These are phyloP conservation scores for Ceratorhiza oryzae-sativae DNA, from an alignment of 1,284 basidiomycete genomes.

Conservation along the genomic window DNA sequence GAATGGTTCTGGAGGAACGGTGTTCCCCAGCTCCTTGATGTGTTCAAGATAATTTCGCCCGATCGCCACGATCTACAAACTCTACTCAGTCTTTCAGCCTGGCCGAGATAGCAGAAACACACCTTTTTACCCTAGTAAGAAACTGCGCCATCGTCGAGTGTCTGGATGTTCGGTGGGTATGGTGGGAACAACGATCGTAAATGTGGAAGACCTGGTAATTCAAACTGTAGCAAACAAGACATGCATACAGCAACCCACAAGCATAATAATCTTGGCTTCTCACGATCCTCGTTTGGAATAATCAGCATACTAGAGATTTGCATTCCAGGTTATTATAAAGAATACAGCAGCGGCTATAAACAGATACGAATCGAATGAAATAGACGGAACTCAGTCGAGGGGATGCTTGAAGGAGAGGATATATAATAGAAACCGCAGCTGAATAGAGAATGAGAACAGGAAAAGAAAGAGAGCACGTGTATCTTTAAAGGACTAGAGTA, in stretches of 20 bases:
- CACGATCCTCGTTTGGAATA: background rate
- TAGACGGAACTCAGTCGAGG: background rate
- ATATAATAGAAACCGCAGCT: background rate
- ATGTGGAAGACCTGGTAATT: background rate
- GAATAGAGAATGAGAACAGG: background rate
- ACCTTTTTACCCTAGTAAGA: conserved; percentile 25
- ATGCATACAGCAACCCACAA: background rate
- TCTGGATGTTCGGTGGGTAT: background rate
- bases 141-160: conserved; percentile 20
- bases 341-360: background rate
- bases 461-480: conserved; percentile 14
- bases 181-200: background rate
- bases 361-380: background rate
- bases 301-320: background rate
- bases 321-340: conserved; percentile 22
- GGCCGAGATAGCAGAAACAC: background rate
- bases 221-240: background rate
- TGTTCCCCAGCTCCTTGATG: conserved; percentile 90
- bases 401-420: background rate
- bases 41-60: conserved; percentile 87
- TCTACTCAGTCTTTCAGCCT: conserved; percentile 14
- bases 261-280: too few species aligned
- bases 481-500: conserved; percentile 11
- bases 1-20: conserved; percentile 92
- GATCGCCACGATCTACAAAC: conserved; percentile 77